Evolutionary conservation across 805 yeast species (phyloP), one percentile per base, ranked within the genome.

Genomic region (Nakazawaea populi): DNA sequence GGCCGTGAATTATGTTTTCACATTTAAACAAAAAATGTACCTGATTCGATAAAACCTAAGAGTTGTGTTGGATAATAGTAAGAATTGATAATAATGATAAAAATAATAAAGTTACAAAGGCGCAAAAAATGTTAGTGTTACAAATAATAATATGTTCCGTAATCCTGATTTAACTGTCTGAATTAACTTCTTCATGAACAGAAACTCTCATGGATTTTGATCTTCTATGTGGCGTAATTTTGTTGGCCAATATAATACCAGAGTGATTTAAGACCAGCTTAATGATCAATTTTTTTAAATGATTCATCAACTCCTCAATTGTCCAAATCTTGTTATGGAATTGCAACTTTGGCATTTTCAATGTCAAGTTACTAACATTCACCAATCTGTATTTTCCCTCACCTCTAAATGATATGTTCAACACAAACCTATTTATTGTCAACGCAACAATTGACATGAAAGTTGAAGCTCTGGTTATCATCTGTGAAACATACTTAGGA

Each of bases 221-320:
- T 37, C 60, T 68, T 52, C 70, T 69, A 57, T 71, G 77, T 38
- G 68, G 71, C 56, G 71, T 72, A 51, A 91, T 66, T 64, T 88
- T 89, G 62, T 89, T 89, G n/a, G 86, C 83, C 36, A 91, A 62
- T 47, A 92, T 78, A 52, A 84, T 81, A 3, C 96, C 97, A 0
- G 91, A 76, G 58, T 86, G 89, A 44, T 72, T 72, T 49, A 85
- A 57, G 24, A 85, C 65, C 1, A 83, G 72, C 60, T 76, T 82
- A 38, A 82, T 66, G n/a, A 85, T 59, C 37, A 81, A 82, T 60
- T 80, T 85, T 62, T 84, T 83, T 50, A 91, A 60, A 32, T 78
- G 74, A 58, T 76, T 60, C 2, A 84, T 71, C 41, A 91, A 67
- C 56, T 91, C 97, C 49, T 81, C 70, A 46, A 79, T 71, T 1